These are phyloP conservation scores for Cyclotella distinguenda DNA, from an alignment of 108 stramenopile species.

Conservation along the genomic window DNA sequence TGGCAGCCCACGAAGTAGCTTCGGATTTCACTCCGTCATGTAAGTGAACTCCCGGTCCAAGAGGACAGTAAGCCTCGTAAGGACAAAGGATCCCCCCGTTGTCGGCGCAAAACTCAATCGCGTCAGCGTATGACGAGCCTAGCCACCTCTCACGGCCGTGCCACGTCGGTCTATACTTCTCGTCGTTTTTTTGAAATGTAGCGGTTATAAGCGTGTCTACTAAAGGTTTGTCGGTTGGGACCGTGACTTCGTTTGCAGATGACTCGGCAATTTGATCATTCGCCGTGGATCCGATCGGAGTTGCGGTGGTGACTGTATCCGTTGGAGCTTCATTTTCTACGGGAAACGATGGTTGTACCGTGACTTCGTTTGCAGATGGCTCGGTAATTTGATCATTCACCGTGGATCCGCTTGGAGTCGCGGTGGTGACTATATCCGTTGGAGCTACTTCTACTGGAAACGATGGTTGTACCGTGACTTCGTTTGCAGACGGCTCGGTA, in stretches of 20 bases:
- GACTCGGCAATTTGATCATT: neutral
- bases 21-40: slow-evolving; percentile 9
- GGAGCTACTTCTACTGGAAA: too few species aligned
- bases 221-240: neutral
- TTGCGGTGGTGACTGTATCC: too few species aligned
- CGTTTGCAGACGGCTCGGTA: too few species aligned
- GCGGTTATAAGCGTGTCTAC: neutral
- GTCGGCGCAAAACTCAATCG: slow-evolving; percentile 25
- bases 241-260: neutral
- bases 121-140: slow-evolving; percentile 17
- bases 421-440: too few species aligned
- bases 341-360: too few species aligned
- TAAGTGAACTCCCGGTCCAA: slow-evolving; percentile 19
- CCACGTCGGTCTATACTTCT: slow-evolving; percentile 1
- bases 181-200: neutral
- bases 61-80: slow-evolving; percentile 36
- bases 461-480: too few species aligned
- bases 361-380: too few species aligned
- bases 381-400: neutral
- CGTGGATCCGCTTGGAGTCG: too few species aligned
- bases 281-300: too few species aligned
- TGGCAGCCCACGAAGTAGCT: slow-evolving; percentile 9
- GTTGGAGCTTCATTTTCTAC: too few species aligned
- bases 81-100: slow-evolving; percentile 21
- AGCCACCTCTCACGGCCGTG: slow-evolving; percentile 9